phyloP scores from a whole-genome alignment of 225 moss, liverwort and hornwort genomes.

The Rhytidiadelphus loreus region DNA sequence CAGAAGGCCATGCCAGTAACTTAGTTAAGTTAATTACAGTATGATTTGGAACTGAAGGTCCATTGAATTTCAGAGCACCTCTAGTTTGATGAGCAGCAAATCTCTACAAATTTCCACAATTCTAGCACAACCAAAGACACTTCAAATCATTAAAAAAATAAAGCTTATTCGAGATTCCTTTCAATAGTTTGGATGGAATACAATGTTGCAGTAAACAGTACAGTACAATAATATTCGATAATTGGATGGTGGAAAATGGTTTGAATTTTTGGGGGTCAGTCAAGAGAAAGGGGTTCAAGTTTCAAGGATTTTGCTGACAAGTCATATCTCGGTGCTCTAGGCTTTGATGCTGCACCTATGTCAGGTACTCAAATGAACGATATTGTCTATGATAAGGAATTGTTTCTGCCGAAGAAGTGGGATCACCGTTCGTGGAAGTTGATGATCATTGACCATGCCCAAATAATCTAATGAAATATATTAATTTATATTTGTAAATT shows the following conservation, averaged over 20 bases:
- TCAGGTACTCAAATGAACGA: background rate
- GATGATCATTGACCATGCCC: background rate
- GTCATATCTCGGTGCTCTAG: background rate
- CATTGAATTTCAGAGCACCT: background rate
- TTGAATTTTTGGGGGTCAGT: background rate
- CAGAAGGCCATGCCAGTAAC: background rate
- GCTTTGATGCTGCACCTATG: background rate
- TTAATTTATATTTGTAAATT: background rate
- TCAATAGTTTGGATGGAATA: no score
- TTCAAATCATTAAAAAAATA: background rate
- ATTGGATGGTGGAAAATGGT: background rate
- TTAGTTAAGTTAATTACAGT: background rate
- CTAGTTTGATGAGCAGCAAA: background rate
- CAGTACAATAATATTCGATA: no score
- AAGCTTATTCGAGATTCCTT: background rate
- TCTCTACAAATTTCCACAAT: background rate
- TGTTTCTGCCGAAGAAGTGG: fast-evolving
- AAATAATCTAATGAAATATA: background rate
- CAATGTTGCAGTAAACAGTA: no score
- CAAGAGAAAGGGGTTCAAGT: background rate
- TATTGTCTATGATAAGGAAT: background rate
- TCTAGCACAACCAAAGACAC: background rate
- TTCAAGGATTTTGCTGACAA: conserved; percentile 3
- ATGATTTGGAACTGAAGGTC: background rate
- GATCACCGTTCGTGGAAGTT: fast-evolving